Percentiles rank a stretch among this genome's conserved stretches.
Conservation (phyloP, 805 yeast genomes). For the Debaryomyces prosopidis region DNA sequence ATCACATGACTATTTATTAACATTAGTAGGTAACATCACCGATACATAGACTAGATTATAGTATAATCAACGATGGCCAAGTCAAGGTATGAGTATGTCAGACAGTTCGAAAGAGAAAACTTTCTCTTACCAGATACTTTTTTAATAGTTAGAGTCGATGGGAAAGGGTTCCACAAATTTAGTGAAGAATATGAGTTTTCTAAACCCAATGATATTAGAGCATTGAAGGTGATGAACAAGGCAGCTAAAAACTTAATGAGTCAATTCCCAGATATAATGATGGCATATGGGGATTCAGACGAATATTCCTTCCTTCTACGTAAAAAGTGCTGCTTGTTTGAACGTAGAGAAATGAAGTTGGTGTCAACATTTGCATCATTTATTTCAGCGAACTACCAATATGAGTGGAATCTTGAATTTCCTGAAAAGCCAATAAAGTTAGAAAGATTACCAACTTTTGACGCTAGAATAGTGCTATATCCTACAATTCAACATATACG, state of each 20-base stretch:
- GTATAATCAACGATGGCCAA: conserved; percentile 62
- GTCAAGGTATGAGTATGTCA: conserved; percentile 85
- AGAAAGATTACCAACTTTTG: conserved; percentile 78
- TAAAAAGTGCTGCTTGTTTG: conserved; percentile 66
- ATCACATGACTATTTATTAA: conserved; percentile 7
- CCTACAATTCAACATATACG: conserved; percentile 62
- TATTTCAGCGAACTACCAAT: conserved; percentile 74
- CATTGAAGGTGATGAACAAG: conserved; percentile 76
- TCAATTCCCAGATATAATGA: conserved; percentile 65
- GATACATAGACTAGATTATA: background rate
- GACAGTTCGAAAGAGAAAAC: conserved; percentile 73
- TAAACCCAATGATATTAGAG: conserved; percentile 85
- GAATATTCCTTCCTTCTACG: conserved; percentile 84
- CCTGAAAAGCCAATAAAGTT: conserved; percentile 48
- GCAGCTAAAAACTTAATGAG: conserved; percentile 70
- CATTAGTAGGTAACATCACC: background rate
- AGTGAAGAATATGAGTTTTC: conserved; percentile 69
- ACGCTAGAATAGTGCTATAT: conserved; percentile 85
- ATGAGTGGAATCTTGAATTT: conserved; percentile 64
- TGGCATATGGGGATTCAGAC: conserved; percentile 95
- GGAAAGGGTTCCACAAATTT: conserved; percentile 89
- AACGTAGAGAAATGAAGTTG: conserved; percentile 79
- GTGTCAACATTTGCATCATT: conserved; percentile 79
- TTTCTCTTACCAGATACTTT: conserved; percentile 75
- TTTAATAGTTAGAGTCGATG: conserved; percentile 86